Evolutionary conservation across 2,329 filamentous ascomycete genomes (phyloP).

Genomic region (Monosporascus cannonballus): DNA sequence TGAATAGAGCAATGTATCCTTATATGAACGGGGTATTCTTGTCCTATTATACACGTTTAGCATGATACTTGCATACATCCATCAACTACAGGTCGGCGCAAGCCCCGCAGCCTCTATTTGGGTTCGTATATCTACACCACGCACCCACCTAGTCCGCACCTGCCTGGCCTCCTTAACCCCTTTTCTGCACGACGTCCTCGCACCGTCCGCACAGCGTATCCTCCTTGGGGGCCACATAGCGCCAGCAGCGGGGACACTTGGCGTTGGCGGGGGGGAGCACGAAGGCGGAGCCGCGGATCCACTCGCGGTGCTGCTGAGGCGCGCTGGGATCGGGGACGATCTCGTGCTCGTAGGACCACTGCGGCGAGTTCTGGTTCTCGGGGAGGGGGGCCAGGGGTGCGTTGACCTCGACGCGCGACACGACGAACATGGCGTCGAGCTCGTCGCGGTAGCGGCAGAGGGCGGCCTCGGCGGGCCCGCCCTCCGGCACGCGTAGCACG

Average conservation of each 20-base stretch:
- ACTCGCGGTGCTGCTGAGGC: too few relatives aligned
- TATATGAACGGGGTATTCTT: too few relatives aligned
- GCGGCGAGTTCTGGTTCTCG: slow-evolving; percentile 8
- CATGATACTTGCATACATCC: too few relatives aligned
- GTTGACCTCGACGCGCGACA: slow-evolving; percentile 55
- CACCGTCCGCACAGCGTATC: slow-evolving; percentile 69
- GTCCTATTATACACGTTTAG: too few relatives aligned
- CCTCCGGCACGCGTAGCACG: slow-evolving; percentile 40
- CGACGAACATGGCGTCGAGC: slow-evolving; percentile 60
- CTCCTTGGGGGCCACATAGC: slow-evolving; percentile 64
- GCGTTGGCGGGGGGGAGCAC: slow-evolving; percentile 43
- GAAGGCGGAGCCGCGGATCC: slow-evolving; percentile 30
- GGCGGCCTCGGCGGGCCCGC: slow-evolving; percentile 20
- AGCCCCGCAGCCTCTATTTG: too few relatives aligned
- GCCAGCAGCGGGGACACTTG: slow-evolving; percentile 90
- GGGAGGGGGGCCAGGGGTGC: slow-evolving; percentile 16
- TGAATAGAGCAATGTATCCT: too few relatives aligned
- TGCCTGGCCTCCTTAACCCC: neutral
- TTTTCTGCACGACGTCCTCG: slow-evolving; percentile 49
- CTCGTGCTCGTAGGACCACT: slow-evolving; percentile 36
- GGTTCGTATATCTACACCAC: too few relatives aligned
- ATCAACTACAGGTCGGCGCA: too few relatives aligned
- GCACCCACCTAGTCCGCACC: neutral
- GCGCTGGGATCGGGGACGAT: slow-evolving; percentile 28
- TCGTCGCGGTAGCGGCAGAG: slow-evolving; percentile 40